Evolutionary conservation across 495 filamentous ascomycete species (phyloP).

Genomic region (Endocarpon pusillum): DNA sequence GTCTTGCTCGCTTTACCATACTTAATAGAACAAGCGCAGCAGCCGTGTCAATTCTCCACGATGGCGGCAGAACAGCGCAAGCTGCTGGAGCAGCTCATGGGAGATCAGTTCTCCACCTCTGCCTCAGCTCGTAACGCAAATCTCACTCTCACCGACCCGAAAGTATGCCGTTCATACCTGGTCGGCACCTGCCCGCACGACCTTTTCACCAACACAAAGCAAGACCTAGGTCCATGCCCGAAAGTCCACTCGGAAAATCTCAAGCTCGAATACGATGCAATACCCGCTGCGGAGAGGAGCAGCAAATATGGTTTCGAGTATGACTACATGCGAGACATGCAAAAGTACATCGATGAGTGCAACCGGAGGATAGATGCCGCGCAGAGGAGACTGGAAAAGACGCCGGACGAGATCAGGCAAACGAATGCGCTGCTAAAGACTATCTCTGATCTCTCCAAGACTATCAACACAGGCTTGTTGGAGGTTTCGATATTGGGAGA

Average conservation of each 20-base stretch:
- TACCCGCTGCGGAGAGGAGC: constrained; percentile 45
- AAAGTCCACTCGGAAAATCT: constrained; percentile 80
- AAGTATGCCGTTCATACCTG: constrained; percentile 89
- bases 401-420: constrained; percentile 90
- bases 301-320: constrained; percentile 78
- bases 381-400: constrained; percentile 87
- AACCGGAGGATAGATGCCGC: constrained; percentile 83
- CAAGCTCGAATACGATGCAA: constrained; percentile 68
- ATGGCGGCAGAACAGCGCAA: constrained; percentile 96
- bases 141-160: constrained; percentile 77
- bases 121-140: constrained; percentile 55
- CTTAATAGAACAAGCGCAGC: not conserved
- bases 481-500: constrained; percentile 80
- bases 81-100: constrained; percentile 73
- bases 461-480: constrained; percentile 64
- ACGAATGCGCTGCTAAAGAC: constrained; percentile 61
- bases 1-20: not conserved
- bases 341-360: constrained; percentile 91
- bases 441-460: constrained; percentile 63
- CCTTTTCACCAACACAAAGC: constrained; percentile 98
- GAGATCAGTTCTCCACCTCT: constrained; percentile 34
- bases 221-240: constrained; percentile 83
- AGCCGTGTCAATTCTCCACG: constrained; percentile 6
- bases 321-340: constrained; percentile 91
- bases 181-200: constrained; percentile 93